Evolutionary conservation across 768 basidiomycete genomes (phyloP).

Genomic region (Rhodotorula kratochvilovae): DNA sequence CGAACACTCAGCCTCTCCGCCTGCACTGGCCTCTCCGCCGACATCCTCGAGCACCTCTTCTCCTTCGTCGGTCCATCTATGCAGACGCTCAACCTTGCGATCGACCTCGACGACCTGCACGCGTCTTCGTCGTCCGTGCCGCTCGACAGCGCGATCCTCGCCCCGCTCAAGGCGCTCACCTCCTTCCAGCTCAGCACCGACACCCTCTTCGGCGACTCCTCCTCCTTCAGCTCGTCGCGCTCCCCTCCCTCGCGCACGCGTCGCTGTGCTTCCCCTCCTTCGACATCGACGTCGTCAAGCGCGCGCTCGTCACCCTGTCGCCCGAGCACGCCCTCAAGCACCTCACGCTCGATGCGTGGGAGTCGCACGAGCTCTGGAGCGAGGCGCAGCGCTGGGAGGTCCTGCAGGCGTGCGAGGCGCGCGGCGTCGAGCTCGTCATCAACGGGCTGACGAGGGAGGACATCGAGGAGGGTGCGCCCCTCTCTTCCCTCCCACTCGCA

Average conservation of each 20-base stretch:
- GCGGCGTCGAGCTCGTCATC: not conserved
- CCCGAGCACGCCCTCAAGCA: not conserved
- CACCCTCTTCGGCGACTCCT: conserved; percentile 3
- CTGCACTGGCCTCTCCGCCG: not conserved
- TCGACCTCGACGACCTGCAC: conserved; percentile 16
- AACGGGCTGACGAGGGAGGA: conserved; percentile 6
- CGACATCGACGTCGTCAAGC: not conserved
- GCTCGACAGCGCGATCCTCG: not conserved
- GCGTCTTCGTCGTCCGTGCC: not conserved
- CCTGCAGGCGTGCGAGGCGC: not conserved
- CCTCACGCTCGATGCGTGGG: conserved; percentile 8
- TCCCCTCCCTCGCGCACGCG: not conserved
- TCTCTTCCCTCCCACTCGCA: not conserved
- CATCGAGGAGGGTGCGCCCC: conserved; percentile 13
- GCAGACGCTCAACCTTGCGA: not conserved
- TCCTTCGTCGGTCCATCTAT: not conserved
- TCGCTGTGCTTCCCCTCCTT: conserved; percentile 10
- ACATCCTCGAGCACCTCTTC: not conserved
- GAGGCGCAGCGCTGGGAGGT: not conserved
- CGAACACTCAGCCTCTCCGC: not conserved
- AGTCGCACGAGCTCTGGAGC: not conserved
- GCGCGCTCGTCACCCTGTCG: not conserved
- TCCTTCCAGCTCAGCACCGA: conserved; percentile 2
- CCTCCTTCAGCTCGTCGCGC: conserved; percentile 4
- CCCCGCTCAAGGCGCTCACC: not conserved